Evolutionary conservation across 495 filamentous ascomycete genomes (phyloP).

Genomic region (Tetracladium marchalianum): DNA sequence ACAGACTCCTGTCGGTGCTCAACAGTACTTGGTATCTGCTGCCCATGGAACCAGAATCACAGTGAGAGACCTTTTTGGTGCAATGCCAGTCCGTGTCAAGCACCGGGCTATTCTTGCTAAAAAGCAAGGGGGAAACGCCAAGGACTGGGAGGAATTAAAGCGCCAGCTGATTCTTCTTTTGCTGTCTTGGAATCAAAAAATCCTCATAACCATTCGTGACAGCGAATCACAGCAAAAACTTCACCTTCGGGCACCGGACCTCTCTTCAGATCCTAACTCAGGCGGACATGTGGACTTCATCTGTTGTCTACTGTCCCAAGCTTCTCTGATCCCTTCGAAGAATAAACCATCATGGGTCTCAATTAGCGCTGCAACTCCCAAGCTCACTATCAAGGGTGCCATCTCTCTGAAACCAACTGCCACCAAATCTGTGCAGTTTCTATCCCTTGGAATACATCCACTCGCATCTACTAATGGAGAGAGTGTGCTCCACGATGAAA

Average conservation of each 20-base stretch:
- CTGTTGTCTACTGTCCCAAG: slow-evolving; percentile 52
- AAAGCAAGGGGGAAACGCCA: slow-evolving; percentile 27
- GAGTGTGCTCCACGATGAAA: slow-evolving; percentile 64
- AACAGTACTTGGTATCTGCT: slow-evolving; percentile 45
- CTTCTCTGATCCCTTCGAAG: slow-evolving; percentile 43
- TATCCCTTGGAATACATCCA: slow-evolving; percentile 61
- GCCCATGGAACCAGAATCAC: slow-evolving; percentile 68
- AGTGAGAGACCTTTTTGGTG: slow-evolving; percentile 84
- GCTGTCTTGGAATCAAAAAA: slow-evolving; percentile 47
- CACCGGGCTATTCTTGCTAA: slow-evolving; percentile 46
- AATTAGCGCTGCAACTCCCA: slow-evolving; percentile 50
- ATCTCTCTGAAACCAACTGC: slow-evolving; percentile 62
- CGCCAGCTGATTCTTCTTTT: slow-evolving; percentile 50
- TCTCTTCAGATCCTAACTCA: background rate
- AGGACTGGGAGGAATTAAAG: slow-evolving; percentile 59
- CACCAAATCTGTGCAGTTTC: slow-evolving; percentile 66
- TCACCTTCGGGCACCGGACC: background rate
- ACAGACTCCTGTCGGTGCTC: slow-evolving; percentile 50
- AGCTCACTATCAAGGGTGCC: slow-evolving; percentile 51
- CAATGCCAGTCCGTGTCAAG: slow-evolving; percentile 94
- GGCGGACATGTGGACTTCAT: slow-evolving; percentile 25
- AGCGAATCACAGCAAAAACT: slow-evolving; percentile 12
- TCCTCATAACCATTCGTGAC: slow-evolving; percentile 36
- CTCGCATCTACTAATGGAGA: slow-evolving; percentile 40
- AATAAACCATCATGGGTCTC: slow-evolving; percentile 52